phyloP scores from a whole-genome alignment of 352 stramenopile species.

The Phytophthora tentaculata region DNA sequence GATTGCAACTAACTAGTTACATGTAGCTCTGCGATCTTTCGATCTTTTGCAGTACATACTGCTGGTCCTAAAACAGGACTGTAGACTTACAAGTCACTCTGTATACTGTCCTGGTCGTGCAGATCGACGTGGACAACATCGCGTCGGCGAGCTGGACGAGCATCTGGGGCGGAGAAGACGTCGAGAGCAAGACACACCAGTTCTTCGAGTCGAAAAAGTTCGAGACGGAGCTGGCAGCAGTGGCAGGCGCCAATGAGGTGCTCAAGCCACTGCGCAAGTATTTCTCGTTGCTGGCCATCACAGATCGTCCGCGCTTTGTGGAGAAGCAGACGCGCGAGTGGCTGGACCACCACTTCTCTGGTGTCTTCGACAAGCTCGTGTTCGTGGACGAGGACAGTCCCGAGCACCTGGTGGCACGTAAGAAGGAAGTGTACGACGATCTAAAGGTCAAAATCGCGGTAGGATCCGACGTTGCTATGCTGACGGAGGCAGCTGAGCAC shows the following conservation, averaged over 20 bases:
- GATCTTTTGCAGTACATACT: slow-evolving; percentile 1
- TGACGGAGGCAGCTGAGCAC: slow-evolving; percentile 35
- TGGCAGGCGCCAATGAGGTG: slow-evolving; percentile 36
- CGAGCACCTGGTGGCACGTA: slow-evolving; percentile 49
- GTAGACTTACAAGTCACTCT: background rate
- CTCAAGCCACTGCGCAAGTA: slow-evolving; percentile 67
- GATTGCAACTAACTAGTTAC: too few species aligned
- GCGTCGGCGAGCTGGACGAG: slow-evolving; percentile 37
- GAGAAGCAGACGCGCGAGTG: slow-evolving; percentile 81
- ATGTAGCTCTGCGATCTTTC: slow-evolving; percentile 7
- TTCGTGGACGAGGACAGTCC: slow-evolving; percentile 60
- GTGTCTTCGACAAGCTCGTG: slow-evolving; percentile 79
- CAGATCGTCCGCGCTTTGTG: slow-evolving; percentile 57
- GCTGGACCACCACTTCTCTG: slow-evolving; percentile 65
- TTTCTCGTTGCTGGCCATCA: slow-evolving; percentile 70
- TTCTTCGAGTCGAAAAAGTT: slow-evolving; percentile 71
- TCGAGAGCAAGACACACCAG: slow-evolving; percentile 37
- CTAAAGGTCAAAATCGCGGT: slow-evolving; percentile 71
- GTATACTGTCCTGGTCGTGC: background rate
- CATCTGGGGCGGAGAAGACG: slow-evolving; percentile 39
- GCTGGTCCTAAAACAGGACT: background rate
- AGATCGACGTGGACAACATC: slow-evolving; percentile 37
- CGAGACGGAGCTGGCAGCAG: slow-evolving; percentile 37
- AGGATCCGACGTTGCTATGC: slow-evolving; percentile 39
- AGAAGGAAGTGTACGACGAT: slow-evolving; percentile 68